Base-by-base conservation (phyloP, 2,329 filamentous ascomycete genomes). In the Colletotrichum magnum region DNA sequence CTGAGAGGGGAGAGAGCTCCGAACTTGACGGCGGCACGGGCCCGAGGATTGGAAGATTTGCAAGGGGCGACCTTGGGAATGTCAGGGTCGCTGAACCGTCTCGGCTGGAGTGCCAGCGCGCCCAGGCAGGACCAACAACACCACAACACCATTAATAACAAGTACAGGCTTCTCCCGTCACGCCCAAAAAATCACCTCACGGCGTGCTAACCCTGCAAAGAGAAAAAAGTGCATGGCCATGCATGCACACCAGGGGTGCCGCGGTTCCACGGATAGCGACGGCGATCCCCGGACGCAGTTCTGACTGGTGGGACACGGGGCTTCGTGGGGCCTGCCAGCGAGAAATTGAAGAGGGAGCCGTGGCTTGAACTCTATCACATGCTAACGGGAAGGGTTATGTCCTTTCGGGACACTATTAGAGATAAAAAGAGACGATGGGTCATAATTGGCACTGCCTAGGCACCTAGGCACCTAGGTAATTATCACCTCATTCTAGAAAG, bases 341-440 rank as follows among this genome's bases (percentile, higher is more conserved):
- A 66, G 66, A 69, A 66, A 69, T 59, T 66, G 56, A 66, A 50
- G 50, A 66, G 18, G n/a, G 62, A 69, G 62, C 63, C 62, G 51
- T 71, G 69, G 69, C 69, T 71, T 71, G 59, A 71, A 71, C 69
- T 58, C 36, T 53, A 71, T 71, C 65, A 71, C 65, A 71, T 71
- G 69, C 58, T 26, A 71, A 71, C 32, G 18, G 48, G 39, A 53
- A 58, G 47, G 18, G 18, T 21, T 21, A 26, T 24, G 32, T 12
- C 39, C 47, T 48, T 57, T 41, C 39, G 16, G 47, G n/a, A 18
- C 47, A n/a, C 16, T 47, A 47, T 43, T 52, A 21, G 21, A 24
- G 41, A 21, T 18, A 54, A 43, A 52, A 24, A 47, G 21, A 41
- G 56, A 56, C 39, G 36, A 50, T 43, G 63, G 57, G 56, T 45